phyloP scores from a whole-genome alignment of 345 rosid genomes.

The Syzygium jambos region DNA sequence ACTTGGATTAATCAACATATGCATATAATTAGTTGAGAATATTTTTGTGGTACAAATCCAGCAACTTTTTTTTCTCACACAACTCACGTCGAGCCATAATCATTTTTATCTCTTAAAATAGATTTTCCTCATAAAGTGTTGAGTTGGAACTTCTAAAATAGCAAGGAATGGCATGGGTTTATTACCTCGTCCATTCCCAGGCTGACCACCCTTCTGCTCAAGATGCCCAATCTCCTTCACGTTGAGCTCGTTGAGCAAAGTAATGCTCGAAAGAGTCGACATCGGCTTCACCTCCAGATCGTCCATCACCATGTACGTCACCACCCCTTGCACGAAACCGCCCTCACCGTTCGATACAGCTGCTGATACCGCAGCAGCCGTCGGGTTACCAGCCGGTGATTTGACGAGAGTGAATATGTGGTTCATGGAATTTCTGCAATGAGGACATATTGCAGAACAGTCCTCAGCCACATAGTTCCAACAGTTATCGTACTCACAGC shows the following conservation, averaged over 20 bases:
- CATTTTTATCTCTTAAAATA: background rate
- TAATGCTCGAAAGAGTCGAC: constrained; percentile 14
- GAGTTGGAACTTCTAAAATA: background rate
- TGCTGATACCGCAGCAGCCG: background rate
- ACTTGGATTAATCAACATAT: background rate
- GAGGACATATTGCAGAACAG: background rate
- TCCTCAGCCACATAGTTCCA: background rate
- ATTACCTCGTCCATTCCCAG: constrained; percentile 12
- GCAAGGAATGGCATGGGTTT: background rate
- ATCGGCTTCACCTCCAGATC: constrained; percentile 15
- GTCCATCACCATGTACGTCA: constrained; percentile 26
- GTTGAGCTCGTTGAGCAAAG: constrained; percentile 12
- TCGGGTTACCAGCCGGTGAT: background rate
- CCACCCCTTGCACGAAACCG: constrained; percentile 20
- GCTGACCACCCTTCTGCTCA: constrained; percentile 9
- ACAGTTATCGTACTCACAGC: background rate
- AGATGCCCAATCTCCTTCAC: background rate
- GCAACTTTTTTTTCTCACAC: background rate
- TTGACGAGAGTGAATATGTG: background rate
- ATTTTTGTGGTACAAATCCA: too few species aligned
- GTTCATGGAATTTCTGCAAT: background rate
- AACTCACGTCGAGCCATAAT: background rate
- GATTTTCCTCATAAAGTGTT: background rate
- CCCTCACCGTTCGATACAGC: background rate
- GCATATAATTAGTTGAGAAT: background rate